A percentile compares a stretch with the other conserved stretches of the same genome.
These are phyloP conservation scores for Metschnikowia arizonensis DNA, from an alignment of 805 yeast species.

Conservation along the genomic window DNA sequence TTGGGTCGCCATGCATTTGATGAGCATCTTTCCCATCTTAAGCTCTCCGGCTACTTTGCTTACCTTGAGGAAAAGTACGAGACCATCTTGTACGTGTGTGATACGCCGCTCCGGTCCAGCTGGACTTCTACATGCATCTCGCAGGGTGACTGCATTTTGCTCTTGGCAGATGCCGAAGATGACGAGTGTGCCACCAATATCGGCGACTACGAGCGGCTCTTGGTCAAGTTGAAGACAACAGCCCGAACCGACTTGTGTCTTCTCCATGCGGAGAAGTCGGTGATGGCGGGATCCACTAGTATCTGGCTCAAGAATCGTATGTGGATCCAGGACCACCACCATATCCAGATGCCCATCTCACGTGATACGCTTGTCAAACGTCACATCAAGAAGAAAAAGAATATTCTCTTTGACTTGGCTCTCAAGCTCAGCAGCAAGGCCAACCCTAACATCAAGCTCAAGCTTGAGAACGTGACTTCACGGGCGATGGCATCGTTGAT, in stretches of 20 bases:
- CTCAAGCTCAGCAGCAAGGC: slow-evolving; percentile 30
- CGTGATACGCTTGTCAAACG: slow-evolving; percentile 19
- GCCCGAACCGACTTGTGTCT: slow-evolving; percentile 85
- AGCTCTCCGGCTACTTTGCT: slow-evolving; percentile 83
- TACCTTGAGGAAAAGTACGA: slow-evolving; percentile 87
- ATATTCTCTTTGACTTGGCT: slow-evolving; percentile 34
- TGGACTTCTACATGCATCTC: slow-evolving; percentile 93
- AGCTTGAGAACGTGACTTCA: slow-evolving; percentile 31
- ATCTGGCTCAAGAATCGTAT: slow-evolving; percentile 79
- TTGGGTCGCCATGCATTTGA: slow-evolving; percentile 93
- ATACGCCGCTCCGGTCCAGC: slow-evolving; percentile 71
- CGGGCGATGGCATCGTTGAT: slow-evolving; percentile 27
- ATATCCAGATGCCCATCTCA: slow-evolving; percentile 62
- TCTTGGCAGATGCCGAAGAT: slow-evolving; percentile 79
- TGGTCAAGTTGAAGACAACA: slow-evolving; percentile 71
- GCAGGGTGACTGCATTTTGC: slow-evolving; percentile 91
- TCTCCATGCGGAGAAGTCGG: slow-evolving; percentile 77
- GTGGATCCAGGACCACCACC: slow-evolving; percentile 95
- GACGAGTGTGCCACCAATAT: slow-evolving; percentile 54
- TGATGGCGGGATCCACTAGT: slow-evolving; percentile 79
- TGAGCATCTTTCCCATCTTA: slow-evolving; percentile 69
- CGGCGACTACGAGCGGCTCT: slow-evolving; percentile 80
- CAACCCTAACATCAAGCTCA: slow-evolving; percentile 30
- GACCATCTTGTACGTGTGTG: slow-evolving; percentile 86
- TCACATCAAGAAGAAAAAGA: slow-evolving; percentile 18